Conservation (phyloP, 371 early-diverging fungal genomes). For the Batrachochytrium dendrobatidis region DNA sequence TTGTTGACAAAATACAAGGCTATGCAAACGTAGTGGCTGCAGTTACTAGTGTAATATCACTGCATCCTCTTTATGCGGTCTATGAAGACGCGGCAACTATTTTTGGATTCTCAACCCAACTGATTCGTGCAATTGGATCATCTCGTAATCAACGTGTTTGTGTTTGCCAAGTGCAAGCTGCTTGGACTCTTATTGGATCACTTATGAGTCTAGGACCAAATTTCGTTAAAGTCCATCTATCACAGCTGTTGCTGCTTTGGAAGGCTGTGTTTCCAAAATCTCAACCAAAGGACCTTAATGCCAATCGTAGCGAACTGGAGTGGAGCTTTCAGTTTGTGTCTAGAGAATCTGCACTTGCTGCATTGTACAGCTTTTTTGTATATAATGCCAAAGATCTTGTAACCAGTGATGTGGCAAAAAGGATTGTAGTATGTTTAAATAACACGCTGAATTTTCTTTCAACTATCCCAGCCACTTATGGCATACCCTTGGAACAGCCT, state of each 20-base stretch:
- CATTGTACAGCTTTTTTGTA: slow-evolving; percentile 62
- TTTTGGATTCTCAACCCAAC: slow-evolving; percentile 66
- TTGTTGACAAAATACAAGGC: slow-evolving; percentile 51
- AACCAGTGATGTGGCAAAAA: slow-evolving; percentile 70
- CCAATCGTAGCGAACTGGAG: slow-evolving; percentile 53
- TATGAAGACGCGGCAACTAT: slow-evolving; percentile 68
- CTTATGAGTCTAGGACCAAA: slow-evolving; percentile 77
- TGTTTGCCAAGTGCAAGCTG: slow-evolving; percentile 60
- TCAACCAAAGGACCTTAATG: slow-evolving; percentile 20
- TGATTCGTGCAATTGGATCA: slow-evolving; percentile 46
- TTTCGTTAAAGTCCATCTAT: slow-evolving; percentile 70
- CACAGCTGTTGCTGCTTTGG: slow-evolving; percentile 64
- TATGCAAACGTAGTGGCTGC: slow-evolving; percentile 61
- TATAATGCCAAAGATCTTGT: slow-evolving; percentile 61
- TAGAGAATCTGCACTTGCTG: slow-evolving; percentile 63
- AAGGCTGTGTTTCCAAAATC: slow-evolving; percentile 46
- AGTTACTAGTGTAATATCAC: slow-evolving; percentile 62
- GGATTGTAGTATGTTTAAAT: slow-evolving; percentile 69
- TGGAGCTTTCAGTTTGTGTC: slow-evolving; percentile 60
- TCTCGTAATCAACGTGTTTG: slow-evolving; percentile 53
- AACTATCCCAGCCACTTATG: slow-evolving; percentile 41
- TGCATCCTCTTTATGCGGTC: slow-evolving; percentile 61
- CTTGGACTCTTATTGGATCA: slow-evolving; percentile 71
- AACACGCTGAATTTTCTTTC: slow-evolving; percentile 63
- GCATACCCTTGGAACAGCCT: background rate